Base-by-base conservation (phyloP, 345 rosid species). In the Crucihimalaya himalaica region DNA sequence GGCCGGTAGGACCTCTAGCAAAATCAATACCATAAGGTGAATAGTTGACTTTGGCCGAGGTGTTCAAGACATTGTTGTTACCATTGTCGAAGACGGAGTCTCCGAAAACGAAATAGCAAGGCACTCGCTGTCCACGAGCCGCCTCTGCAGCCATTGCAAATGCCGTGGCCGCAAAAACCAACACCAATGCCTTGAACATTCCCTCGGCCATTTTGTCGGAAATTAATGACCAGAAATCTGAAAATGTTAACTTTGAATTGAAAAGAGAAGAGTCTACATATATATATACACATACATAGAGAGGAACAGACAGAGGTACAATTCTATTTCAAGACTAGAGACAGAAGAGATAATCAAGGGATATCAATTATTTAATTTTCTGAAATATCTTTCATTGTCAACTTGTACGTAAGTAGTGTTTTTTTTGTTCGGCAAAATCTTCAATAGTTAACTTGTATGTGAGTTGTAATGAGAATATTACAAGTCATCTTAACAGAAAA, bases 81-180 rank as follows among this genome's bases (percentile, higher is more conserved):
- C 91, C 91, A 50, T 61, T 82, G 58, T 88, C 89, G 8, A 81
- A 81, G 66, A 85, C 73, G 0, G 93, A 88, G 51, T 85, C 93
- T 45, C 93, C 91, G 2, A 88, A 88, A 27, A 88, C 80, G 59
- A 86, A 88, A 79, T 78, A 88, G 59, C 91, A 85, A n/a, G 91
- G 89, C 3, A 75, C 83, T 48, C 68, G 71, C 14, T 76, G 84
- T 25, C 42, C 77, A 34, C 43, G 59, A 61, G 58, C 66, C 34
- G 3, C 60, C 34, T 21, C 19, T n/a, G n/a, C n/a, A 46, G 60
- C 52, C 71, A 63, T 55, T 23, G 48, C 66, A 56, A 55, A 37
- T 15, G 60, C 48, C 18, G n/a, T 62, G 23, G 70, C 45, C 19
- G 31, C 65, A 62, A 70, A 12, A 35, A 19, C 25, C 39, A 11